Evolutionary conservation across 106 monocot genomes (phyloP), one percentile per base, ranked within the genome.

Genomic region (Xerophyta viscosa): DNA sequence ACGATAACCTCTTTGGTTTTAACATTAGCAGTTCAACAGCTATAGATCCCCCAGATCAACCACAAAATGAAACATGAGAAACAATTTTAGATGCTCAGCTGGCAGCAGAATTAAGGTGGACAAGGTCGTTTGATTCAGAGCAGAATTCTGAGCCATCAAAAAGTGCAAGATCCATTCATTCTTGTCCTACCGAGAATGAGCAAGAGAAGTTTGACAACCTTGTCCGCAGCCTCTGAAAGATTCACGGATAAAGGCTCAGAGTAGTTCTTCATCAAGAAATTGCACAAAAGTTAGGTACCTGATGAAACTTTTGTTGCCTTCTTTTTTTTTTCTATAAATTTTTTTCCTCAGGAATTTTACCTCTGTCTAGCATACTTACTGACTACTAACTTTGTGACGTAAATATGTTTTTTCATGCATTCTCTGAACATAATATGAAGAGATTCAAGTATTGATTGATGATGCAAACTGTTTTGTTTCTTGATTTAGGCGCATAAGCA

Each of bases 401-500:
- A n/a, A n/a, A n/a, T n/a, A n/a, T 33, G 33, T 33, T 6, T 33
- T 6, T 6, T 33, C 7, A 33, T 33, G 7, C 33, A 6, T 33
- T 6, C 5, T 33, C 5, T 6, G 5, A 33, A 33, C 11, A 33
- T 6, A 33, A 33, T 5, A 33, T 6, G 11, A 11, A 5, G 5
- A 6, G 33, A 6, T 33, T 6, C 11, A 11, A 6, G 5, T 5
- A 5, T 5, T 11, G 7, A 33, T 5, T 33, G 11, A 33, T 6
- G 33, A 33, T 33, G 33, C 7, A 6, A 14, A 44, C 15, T 3
- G 15, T 37, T 20, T 18, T 17, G 29, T 41, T 29, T 49, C 18
- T 57, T 8, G 31, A 61, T n/a, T 28, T 69, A 91, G 91, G 91
- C 85, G 12, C 91, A 91, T 53, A 91, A 86, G 64, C 85, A 91